These are phyloP conservation scores for Poronia punctata DNA, from an alignment of 495 filamentous ascomycete species.

Conservation along the genomic window DNA sequence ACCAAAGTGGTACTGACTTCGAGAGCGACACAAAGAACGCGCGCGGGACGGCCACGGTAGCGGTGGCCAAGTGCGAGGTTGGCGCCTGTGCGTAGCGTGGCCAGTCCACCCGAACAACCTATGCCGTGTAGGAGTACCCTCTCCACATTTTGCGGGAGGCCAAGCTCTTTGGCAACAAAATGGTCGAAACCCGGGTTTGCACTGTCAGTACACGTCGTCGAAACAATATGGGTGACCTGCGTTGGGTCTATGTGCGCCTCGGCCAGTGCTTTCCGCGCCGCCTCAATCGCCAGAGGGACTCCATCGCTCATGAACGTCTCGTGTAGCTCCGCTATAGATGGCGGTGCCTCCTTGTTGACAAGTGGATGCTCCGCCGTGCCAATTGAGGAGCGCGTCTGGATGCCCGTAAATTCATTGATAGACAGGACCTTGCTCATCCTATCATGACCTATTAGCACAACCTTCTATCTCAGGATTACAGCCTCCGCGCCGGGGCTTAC, in stretches of 20 bases:
- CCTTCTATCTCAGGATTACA: not conserved
- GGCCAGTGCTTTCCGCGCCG: conserved; percentile 51
- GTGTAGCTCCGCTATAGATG: conserved; percentile 50
- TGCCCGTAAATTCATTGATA: conserved; percentile 59
- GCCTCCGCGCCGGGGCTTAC: conserved; percentile 23
- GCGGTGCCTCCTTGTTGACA: conserved; percentile 46
- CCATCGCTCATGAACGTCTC: conserved; percentile 50
- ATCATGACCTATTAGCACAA: not conserved
- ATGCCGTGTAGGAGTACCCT: conserved; percentile 56
- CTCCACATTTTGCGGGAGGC: conserved; percentile 42
- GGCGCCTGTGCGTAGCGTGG: conserved; percentile 53
- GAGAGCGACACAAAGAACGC: conserved; percentile 53
- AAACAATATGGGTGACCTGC: conserved; percentile 59
- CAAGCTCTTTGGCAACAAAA: conserved; percentile 49
- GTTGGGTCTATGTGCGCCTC: conserved; percentile 41
- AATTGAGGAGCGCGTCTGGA: conserved; percentile 54
- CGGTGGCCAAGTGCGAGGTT: conserved; percentile 53
- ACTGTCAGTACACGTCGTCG: conserved; percentile 60
- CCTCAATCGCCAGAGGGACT: conserved; percentile 49
- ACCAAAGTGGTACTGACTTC: conserved; percentile 53
- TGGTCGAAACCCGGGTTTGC: conserved; percentile 64
- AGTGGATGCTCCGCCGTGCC: conserved; percentile 49
- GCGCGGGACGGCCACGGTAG: conserved; percentile 43
- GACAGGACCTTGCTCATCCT: conserved; percentile 52
- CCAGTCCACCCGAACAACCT: conserved; percentile 57